Evolutionary conservation across 345 rosid species (phyloP).

Genomic region (Linum lewisii): DNA sequence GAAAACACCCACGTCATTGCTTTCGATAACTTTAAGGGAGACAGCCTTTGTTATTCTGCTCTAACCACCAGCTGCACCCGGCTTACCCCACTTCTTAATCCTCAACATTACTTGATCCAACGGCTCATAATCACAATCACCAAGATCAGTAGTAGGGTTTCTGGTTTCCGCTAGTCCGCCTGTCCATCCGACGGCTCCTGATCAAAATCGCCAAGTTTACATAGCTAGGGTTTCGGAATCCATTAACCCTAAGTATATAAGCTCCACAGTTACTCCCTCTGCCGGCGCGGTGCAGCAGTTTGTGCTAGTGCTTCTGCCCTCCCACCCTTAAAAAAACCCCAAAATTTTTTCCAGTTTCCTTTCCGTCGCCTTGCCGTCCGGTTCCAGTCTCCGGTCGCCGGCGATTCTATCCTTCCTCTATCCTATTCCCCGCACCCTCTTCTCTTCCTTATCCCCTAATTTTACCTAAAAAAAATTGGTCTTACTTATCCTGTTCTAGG

Average conservation of each 20-base stretch:
- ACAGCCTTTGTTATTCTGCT: not conserved
- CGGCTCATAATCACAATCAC: not conserved
- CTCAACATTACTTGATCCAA: not conserved
- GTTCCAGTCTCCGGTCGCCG: conserved; percentile 22
- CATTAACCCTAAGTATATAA: conserved; percentile 30
- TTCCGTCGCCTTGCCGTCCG: conserved; percentile 21
- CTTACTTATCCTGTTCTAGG: not conserved
- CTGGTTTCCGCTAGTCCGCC: not conserved
- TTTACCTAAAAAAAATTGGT: not conserved
- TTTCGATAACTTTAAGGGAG: not conserved
- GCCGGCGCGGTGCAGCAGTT: conserved; percentile 54
- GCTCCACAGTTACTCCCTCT: not conserved
- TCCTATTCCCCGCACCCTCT: conserved; percentile 20
- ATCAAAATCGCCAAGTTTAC: not conserved
- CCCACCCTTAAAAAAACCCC: conserved; percentile 20
- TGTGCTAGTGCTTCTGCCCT: conserved; percentile 31
- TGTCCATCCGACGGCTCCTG: not conserved
- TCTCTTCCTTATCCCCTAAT: conserved; percentile 7
- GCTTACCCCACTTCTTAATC: not conserved
- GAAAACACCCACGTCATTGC: not conserved
- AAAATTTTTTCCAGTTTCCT: conserved; percentile 14
- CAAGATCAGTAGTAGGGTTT: conserved; percentile 26
- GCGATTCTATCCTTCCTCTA: conserved; percentile 11
- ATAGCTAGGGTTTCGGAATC: not conserved
- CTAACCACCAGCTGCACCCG: not conserved